Percentiles rank a stretch among this genome's conserved stretches.
These are phyloP conservation scores for Boletus barrowsii DNA, from an alignment of 768 basidiomycete genomes.

Conservation along the genomic window DNA sequence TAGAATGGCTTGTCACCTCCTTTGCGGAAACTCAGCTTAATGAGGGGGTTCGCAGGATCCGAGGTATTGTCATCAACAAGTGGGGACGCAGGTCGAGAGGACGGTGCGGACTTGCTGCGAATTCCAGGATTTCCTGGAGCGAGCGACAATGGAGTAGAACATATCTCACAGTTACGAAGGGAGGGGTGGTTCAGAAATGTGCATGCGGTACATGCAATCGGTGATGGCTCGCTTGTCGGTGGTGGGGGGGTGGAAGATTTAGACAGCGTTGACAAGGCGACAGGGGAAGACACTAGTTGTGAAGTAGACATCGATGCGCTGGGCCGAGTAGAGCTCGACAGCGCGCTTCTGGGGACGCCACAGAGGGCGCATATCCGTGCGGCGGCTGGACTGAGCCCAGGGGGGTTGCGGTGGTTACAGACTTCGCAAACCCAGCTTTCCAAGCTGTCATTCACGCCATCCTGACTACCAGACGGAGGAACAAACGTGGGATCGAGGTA, in stretches of 20 bases:
- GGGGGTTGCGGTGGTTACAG: conserved; percentile 82
- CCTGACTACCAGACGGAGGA: conserved; percentile 27
- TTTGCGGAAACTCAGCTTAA: conserved; percentile 87
- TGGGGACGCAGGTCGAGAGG: conserved; percentile 61
- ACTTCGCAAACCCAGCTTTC: conserved; percentile 83
- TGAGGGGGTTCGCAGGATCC: conserved; percentile 40
- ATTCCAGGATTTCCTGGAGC: conserved; percentile 16
- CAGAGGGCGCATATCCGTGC: conserved; percentile 77
- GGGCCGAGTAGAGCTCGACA: conserved; percentile 25
- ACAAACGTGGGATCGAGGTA: conserved; percentile 44
- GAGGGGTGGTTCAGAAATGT: conserved; percentile 89
- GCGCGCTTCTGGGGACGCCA: conserved; percentile 62
- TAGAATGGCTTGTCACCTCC: conserved; percentile 89
- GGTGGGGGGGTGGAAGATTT: conserved; percentile 21
- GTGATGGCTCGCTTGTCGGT: conserved; percentile 19
- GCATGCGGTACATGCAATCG: conserved; percentile 77
- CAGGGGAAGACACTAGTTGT: conserved; percentile 36
- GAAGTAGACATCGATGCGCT: conserved; percentile 37
- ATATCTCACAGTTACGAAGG: conserved; percentile 79
- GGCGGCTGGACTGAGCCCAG: conserved; percentile 66
- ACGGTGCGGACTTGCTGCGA: conserved; percentile 57
- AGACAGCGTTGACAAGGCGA: conserved; percentile 17
- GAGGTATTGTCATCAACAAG: conserved; percentile 25
- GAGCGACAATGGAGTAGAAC: conserved; percentile 62
- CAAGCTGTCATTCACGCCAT: conserved; percentile 33